Base-by-base conservation (phyloP, 331 rosid genomes). In the Arachis monticola region DNA sequence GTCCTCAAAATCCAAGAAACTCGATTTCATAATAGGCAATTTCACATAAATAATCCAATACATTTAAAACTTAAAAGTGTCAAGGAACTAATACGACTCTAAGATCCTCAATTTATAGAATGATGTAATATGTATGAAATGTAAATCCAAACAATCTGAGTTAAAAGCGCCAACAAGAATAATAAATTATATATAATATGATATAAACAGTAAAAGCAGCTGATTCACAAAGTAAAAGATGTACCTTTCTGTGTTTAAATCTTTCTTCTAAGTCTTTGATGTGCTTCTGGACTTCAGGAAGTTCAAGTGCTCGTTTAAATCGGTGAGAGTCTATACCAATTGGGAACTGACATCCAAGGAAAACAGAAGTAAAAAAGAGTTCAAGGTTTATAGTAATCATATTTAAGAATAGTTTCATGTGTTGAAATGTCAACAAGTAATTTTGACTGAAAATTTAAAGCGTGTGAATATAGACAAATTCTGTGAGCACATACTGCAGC, bases 261-360 rank as follows among this genome's bases (percentile, higher is more conserved):
- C 96, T 84, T 70, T 90, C 94, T 74, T 88, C 84, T 31, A 92
- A 81, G 48, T 92, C 92, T 83, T 66, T 89, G 13, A 92, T 80
- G 83, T 85, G 90, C 0, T 51, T 81, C 79, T 85, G 85, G 69
- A 92, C 96, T 53, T 14, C 45, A 73, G 75, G 50, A 64, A 60
- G 64, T 11, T 92, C 90, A 67, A 92, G 93, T 17, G 94, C 97
- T 51, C 85, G 86, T 52, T 70, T 90, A 82, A 92, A 92, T 65
- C 97, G 88, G 0, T 85, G 87, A 4, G 96, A 90, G 78, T 92
- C 97, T 77, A 92, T 92, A 38, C 97, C 97, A 83, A 92, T 92
- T 12, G 97, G 97, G 80, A 90, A 92, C 97, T 92, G 83, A 70
- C 80, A 68, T 65, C 73, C 79, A 84, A 75, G 46, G 61, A 64